These are phyloP conservation scores for Pilatotrama ljubarskyi DNA, from an alignment of 768 basidiomycete genomes.

Conservation along the genomic window DNA sequence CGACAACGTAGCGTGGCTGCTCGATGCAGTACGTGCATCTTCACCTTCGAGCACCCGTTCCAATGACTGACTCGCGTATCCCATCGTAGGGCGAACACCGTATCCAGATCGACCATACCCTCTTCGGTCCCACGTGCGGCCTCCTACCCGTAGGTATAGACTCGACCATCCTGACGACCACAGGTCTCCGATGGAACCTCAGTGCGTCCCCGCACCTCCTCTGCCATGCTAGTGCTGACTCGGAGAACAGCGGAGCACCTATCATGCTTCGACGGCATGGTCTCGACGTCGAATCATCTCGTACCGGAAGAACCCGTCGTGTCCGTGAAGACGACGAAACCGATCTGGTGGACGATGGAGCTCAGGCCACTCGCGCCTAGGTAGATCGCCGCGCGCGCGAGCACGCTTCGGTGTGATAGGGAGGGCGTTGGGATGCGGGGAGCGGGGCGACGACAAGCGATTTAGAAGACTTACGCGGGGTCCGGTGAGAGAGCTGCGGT, in stretches of 20 bases:
- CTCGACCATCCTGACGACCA: constrained; percentile 73
- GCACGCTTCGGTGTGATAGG: too few relatives aligned
- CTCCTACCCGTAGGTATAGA: constrained; percentile 90
- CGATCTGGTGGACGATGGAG: constrained; percentile 92
- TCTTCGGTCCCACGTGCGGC: constrained; percentile 88
- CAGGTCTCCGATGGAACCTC: constrained; percentile 88
- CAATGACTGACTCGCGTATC: neutral
- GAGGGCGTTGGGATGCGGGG: too few relatives aligned
- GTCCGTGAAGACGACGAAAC: constrained; percentile 72
- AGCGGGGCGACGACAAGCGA: too few relatives aligned
- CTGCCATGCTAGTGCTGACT: neutral
- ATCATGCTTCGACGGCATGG: constrained; percentile 80
- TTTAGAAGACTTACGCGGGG: neutral
- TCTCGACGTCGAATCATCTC: constrained; percentile 95
- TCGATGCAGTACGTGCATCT: constrained; percentile 56
- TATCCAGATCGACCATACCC: constrained; percentile 69
- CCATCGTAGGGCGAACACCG: constrained; percentile 72
- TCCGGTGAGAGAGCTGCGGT: neutral
- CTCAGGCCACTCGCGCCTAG: constrained; percentile 35
- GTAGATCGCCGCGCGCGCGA: too few relatives aligned
- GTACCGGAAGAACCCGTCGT: constrained; percentile 64
- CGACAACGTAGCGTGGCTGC: constrained; percentile 88
- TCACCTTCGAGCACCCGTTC: too few relatives aligned
- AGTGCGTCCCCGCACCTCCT: constrained; percentile 44
- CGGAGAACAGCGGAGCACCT: constrained; percentile 48